A percentile compares a stretch with the other conserved stretches of the same genome.
phyloP scores from a whole-genome alignment of 2,329 filamentous ascomycete genomes.

The Setomelanomma holmii region DNA sequence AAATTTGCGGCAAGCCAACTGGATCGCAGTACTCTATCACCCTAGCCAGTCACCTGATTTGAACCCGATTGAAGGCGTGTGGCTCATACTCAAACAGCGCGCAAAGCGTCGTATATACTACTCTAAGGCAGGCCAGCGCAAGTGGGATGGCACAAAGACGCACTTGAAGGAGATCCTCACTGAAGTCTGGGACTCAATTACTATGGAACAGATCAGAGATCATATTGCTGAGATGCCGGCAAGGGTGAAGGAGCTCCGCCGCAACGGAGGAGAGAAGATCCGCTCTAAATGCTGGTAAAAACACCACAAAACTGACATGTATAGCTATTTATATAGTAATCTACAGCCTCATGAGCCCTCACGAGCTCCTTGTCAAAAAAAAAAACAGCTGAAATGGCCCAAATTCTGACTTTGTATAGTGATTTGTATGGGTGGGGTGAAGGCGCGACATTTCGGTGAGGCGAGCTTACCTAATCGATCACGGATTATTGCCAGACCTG shows the following conservation, averaged over 20 bases:
- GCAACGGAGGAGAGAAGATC: too few species aligned
- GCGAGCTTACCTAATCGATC: background rate
- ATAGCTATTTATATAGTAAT: background rate
- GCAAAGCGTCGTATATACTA: background rate
- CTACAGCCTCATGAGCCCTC: background rate
- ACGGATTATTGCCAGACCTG: background rate
- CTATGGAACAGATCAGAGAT: background rate
- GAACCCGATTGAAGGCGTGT: constrained; percentile 9
- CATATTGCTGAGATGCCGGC: background rate
- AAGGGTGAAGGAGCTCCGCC: background rate
- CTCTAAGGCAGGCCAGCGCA: background rate
- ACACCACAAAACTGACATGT: background rate
- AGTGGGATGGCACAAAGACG: background rate
- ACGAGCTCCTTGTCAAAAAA: background rate
- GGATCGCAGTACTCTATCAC: background rate
- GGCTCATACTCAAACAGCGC: constrained; percentile 6
- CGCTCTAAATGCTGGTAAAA: background rate
- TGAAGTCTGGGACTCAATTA: background rate
- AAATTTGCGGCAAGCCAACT: background rate
- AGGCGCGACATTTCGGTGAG: background rate
- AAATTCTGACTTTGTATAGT: background rate
- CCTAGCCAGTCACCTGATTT: constrained; percentile 8
- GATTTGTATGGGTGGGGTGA: background rate
- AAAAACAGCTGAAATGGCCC: background rate
- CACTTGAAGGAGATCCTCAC: background rate